Evolutionary conservation across 768 basidiomycete species (phyloP).

Genomic region (Suillus subaureus): DNA sequence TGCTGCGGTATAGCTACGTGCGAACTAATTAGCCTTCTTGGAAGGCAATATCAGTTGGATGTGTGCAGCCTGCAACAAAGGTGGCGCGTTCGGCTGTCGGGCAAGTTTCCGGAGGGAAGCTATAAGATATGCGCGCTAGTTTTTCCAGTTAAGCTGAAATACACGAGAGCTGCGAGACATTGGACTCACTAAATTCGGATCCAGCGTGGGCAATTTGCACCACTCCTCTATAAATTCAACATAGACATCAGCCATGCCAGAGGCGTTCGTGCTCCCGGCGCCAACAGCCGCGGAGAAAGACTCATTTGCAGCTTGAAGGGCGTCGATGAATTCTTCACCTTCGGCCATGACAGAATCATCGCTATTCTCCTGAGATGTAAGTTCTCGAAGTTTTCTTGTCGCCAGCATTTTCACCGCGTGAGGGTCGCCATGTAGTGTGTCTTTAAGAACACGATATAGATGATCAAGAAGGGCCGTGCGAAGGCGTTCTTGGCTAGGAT

Average conservation of each 20-base stretch:
- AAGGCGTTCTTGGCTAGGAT: constrained; percentile 44
- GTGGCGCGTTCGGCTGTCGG: constrained; percentile 18
- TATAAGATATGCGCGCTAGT: constrained; percentile 46
- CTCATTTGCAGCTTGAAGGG: constrained; percentile 34
- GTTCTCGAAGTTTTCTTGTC: constrained; percentile 35
- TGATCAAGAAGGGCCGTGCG: constrained; percentile 44
- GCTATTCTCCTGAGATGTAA: constrained; percentile 26
- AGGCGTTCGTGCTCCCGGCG: constrained; percentile 24
- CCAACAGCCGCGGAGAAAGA: constrained; percentile 29
- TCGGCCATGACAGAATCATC: constrained; percentile 16
- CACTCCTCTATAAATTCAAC: constrained; percentile 50
- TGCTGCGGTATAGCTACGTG: constrained; percentile 24
- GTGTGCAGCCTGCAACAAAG: constrained; percentile 39
- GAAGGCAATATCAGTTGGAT: constrained; percentile 33
- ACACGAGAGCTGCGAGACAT: constrained; percentile 17
- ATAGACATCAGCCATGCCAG: constrained; percentile 38
- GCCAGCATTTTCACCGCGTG: constrained; percentile 42
- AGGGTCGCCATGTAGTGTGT: constrained; percentile 39
- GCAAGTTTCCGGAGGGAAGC: constrained; percentile 43
- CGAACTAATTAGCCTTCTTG: constrained; percentile 39
- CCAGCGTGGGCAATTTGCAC: constrained; percentile 39
- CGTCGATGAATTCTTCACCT: constrained; percentile 28
- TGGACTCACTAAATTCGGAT: constrained; percentile 33
- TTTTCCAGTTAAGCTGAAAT: constrained; percentile 39
- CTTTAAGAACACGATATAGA: constrained; percentile 43